A percentile compares a stretch with the other conserved stretches of the same genome.
These are phyloP conservation scores for Claviceps capensis DNA, from an alignment of 2,329 filamentous ascomycete genomes.

Conservation along the genomic window DNA sequence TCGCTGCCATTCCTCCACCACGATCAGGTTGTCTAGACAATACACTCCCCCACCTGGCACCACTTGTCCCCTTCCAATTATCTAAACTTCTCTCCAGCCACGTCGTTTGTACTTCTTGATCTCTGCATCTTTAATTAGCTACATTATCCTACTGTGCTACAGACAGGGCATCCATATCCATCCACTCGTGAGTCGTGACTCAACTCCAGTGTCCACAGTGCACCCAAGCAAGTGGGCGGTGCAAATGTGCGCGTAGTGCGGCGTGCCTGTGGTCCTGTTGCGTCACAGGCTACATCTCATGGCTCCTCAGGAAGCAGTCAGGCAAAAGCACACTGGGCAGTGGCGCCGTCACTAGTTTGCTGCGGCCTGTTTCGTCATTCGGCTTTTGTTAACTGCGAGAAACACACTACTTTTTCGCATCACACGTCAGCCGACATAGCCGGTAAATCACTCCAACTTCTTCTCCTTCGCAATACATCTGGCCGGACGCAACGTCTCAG, in stretches of 20 bases:
- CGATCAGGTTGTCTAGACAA: too few relatives aligned
- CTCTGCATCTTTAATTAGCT: too few relatives aligned
- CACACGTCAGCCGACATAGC: neutral
- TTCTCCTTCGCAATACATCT: neutral
- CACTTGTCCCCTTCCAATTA: too few relatives aligned
- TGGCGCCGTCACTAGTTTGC: neutral
- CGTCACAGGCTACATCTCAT: neutral
- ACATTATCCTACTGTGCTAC: too few relatives aligned
- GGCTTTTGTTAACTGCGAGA: neutral
- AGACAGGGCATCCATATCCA: too few relatives aligned
- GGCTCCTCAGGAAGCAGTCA: too few relatives aligned
- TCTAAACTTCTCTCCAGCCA: too few relatives aligned
- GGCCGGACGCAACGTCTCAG: neutral
- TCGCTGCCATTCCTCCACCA: too few relatives aligned
- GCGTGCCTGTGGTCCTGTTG: neutral
- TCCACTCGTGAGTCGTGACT: too few relatives aligned
- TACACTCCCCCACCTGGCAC: too few relatives aligned
- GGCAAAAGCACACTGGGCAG: neutral
- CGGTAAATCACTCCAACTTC: neutral
- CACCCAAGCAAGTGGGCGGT: neutral
- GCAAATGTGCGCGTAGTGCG: neutral
- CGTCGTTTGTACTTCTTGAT: too few relatives aligned
- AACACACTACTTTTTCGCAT: neutral
- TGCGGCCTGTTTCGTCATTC: neutral
- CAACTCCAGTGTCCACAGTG: too few relatives aligned